Percentiles rank a stretch among this genome's conserved stretches.
Conservation (phyloP, 225 moss, liverwort and hornwort species). For the Rhytidiadelphus loreus region DNA sequence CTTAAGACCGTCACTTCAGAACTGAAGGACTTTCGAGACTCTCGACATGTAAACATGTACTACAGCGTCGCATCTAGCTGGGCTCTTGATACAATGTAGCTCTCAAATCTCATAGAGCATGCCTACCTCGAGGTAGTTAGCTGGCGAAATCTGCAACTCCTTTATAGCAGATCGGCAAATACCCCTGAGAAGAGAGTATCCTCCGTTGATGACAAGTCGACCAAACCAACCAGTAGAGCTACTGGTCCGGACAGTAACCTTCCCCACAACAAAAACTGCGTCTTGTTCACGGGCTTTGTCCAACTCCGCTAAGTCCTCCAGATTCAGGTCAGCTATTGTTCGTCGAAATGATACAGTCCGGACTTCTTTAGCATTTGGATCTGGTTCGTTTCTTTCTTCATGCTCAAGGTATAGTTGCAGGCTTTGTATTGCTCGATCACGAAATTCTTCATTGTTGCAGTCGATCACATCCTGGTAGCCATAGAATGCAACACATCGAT, state of each 20-base stretch:
- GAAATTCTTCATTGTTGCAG: constrained; percentile 46
- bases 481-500: constrained; percentile 67
- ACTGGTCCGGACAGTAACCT: constrained; percentile 37
- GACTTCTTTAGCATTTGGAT: not conserved
- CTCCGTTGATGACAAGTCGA: constrained; percentile 40
- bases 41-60: not conserved
- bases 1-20: not conserved
- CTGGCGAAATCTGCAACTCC: constrained; percentile 54
- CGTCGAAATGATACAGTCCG: constrained; percentile 24
- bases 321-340: constrained; percentile 3
- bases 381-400: constrained; percentile 30
- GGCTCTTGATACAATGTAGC: not conserved
- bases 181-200: constrained; percentile 30
- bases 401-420: constrained; percentile 50
- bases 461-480: constrained; percentile 67
- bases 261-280: constrained; percentile 62
- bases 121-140: constrained; percentile 69
- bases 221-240: constrained; percentile 39
- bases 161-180: constrained; percentile 39
- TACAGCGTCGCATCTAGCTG: not conserved
- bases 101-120: constrained; percentile 63
- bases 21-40: not conserved
- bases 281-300: constrained; percentile 25
- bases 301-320: constrained; percentile 41
- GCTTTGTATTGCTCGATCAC: constrained; percentile 28